Evolutionary conservation across 208 protist genomes (phyloP), one percentile per base, ranked within the genome.

Genomic region (Trypanosoma cruzi): DNA sequence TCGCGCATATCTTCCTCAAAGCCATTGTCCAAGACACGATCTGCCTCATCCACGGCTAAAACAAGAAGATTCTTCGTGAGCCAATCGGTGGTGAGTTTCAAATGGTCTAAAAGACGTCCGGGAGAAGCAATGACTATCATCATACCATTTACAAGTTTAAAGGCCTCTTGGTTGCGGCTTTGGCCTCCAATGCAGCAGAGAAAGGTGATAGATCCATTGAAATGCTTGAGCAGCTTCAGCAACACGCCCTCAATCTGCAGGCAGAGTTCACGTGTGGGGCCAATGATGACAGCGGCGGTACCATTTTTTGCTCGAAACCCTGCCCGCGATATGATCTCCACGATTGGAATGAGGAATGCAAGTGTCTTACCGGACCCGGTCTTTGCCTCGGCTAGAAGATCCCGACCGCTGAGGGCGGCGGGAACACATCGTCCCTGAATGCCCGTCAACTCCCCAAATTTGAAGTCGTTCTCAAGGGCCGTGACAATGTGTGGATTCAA

Each of bases 21-120:
- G 50, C 89, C 98, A 84, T 99, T 96, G 77, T 99, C 97, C 11
- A 99, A 90, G 46, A 99, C 98, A 50, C 98, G 92, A 82, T 99
- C 99, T 5, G 98, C 98, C 90, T 99, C 99, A 83, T 99, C 99
- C 31, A 99, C 98, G 49, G 99, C 90, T 26, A 99, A 88, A 56
- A 95, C 76, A 42, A 98, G 89, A 20, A 99, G 79, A 78, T 99
- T 99, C 70, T 97, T 96, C 14, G 92, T 98, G 55, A 98, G 86
- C 86, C 99, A 99, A 64, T 98, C 96, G 20, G 86, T 92, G 24
- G 98, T 99, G 72, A 98, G 94, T 80, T 98, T 93, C 40, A 99
- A 79, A 78, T 99, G 99, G 82, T 99, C 99, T 18, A 99, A 87
- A 26, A 99, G 85, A 36, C 99, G 91, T 14, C 91, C 93, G n/a